Evolutionary conservation across 2,329 filamentous ascomycete genomes (phyloP), one percentile per base, ranked within the genome.

Genomic region (Hymenoscyphus occultus): DNA sequence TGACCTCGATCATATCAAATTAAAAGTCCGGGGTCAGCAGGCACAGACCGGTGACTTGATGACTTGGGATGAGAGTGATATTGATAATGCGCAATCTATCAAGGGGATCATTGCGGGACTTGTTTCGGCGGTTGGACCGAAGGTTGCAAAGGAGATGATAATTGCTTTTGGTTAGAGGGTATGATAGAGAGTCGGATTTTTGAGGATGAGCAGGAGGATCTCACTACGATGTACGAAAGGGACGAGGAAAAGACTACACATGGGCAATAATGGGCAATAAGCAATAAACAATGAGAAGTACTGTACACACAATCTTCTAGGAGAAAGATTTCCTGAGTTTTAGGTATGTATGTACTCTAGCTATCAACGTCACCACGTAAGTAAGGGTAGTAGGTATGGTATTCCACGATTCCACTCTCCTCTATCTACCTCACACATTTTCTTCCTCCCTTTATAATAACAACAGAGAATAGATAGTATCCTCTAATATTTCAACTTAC

Each of bases 41-140:
- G 82, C 82, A 65, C 75, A 78, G 64, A 79, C 78, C 2, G 74
- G 82, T 63, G 80, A 88, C 72, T 78, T 91, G 9, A 79, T 84
- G 2, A 78, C 79, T 2, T 93, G 90, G 90, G 79, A 85, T 0
- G 73, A 77, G 1, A 80, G 83, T 58, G 77, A 78, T 40, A 76
- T 90, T 2, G 74, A 77, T 13, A 79, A 87, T 59, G 75, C 79
- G 19, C 76, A 77, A 5, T 81, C 81, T 0, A 75, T 90, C 40
- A 90, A 88, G 73, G 83, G 84, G 0, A 80, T 82, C 42, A 82
- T 93, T 65, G 89, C 86, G 1, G 89, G 92, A 71, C 74, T 92
- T 60, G 84, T 87, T 3, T 88, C 89, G 3, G 84, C 85, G 12
- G 76, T 92, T 56, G 90, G 90, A 0, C 79, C 83, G 1, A 84